Conservation (phyloP, 73 alveolate species). For the Tetrahymena elliotti region DNA sequence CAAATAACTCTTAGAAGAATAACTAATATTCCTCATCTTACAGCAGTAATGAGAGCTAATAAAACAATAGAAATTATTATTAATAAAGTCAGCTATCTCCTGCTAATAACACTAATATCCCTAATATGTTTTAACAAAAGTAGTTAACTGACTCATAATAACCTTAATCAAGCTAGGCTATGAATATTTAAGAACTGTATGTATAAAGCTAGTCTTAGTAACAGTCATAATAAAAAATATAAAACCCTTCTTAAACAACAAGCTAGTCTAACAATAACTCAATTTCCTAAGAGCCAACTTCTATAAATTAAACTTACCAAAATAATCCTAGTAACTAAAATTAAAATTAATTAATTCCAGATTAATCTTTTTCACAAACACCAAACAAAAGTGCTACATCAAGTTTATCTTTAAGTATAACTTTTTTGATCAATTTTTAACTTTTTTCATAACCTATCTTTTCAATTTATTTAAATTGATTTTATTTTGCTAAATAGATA, state of each 20-base stretch:
- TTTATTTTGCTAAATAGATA: neutral
- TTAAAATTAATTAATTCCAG: neutral
- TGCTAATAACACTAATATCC: neutral
- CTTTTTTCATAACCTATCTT: no score
- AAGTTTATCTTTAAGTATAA: neutral
- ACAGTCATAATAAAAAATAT: neutral
- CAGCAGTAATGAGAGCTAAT: neutral
- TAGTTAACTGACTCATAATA: neutral
- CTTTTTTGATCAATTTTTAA: neutral
- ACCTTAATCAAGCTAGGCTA: neutral
- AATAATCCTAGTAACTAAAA: neutral
- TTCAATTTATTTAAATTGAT: no score
- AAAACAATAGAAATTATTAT: neutral
- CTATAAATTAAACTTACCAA: neutral
- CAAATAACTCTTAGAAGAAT: neutral
- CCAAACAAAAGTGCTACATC: neutral
- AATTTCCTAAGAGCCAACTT: neutral
- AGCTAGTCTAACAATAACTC: neutral
- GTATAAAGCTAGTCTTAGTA: neutral
- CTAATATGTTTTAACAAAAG: neutral
- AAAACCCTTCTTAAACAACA: neutral
- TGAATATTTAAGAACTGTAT: neutral
- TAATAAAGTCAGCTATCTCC: neutral
- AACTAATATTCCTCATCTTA: neutral
- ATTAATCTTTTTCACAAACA: neutral